phyloP scores from a whole-genome alignment of 2,329 filamentous ascomycete genomes.

The Hypoxylon sp. region DNA sequence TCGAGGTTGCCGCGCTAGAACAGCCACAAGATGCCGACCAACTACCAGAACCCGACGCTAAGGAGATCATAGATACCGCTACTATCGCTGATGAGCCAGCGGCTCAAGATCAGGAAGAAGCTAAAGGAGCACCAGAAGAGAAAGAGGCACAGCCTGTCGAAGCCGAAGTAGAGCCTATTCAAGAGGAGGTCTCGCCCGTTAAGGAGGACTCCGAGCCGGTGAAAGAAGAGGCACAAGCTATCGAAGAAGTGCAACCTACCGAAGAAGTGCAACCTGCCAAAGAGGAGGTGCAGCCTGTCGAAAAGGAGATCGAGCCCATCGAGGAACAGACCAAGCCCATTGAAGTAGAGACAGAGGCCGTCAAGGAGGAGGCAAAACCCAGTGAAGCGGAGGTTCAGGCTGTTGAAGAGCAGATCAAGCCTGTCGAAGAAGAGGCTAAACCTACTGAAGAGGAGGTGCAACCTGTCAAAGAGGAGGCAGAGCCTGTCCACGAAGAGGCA shows the following conservation, averaged over 20 bases:
- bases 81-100: slow-evolving; percentile 1
- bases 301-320: not conserved
- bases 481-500: not conserved
- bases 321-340: not conserved
- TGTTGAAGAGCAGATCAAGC: not conserved
- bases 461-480: not conserved
- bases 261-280: not conserved
- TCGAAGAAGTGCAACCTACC: not conserved
- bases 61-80: slow-evolving; percentile 16
- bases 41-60: slow-evolving; percentile 24
- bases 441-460: not conserved
- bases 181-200: not conserved
- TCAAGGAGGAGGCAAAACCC: not conserved
- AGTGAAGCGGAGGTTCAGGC: not conserved
- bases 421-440: not conserved
- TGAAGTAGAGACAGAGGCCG: not conserved
- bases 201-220: not conserved
- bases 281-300: not conserved
- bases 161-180: not conserved
- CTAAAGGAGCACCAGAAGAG: slow-evolving; percentile 9
- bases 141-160: not conserved
- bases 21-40: slow-evolving; percentile 8
- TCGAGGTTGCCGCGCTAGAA: not conserved
- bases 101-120: not conserved
- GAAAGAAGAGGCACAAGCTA: not conserved